Evolutionary conservation across 176 grass and related monocot genomes (phyloP).

Genomic region (Luzula sylvatica): DNA sequence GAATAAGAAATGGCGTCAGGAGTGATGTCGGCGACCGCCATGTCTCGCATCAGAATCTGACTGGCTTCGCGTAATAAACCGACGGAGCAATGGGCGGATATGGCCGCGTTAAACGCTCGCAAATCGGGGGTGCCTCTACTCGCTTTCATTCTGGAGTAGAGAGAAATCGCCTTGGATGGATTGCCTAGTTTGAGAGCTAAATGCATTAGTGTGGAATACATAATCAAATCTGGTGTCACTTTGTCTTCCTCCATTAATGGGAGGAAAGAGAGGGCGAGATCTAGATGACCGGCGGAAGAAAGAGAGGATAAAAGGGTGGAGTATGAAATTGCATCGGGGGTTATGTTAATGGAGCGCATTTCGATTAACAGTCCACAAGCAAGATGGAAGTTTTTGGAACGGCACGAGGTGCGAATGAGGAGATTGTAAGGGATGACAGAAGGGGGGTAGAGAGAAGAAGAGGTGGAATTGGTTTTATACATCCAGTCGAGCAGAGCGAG

Average conservation of each 20-base stretch:
- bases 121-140: constrained; percentile 54
- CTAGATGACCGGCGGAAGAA: constrained; percentile 53
- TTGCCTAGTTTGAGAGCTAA: constrained; percentile 51
- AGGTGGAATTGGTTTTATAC: constrained; percentile 6
- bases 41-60: constrained; percentile 54
- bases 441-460: constrained; percentile 25
- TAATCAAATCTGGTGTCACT: constrained; percentile 49
- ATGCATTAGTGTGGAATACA: constrained; percentile 80
- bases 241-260: constrained; percentile 70
- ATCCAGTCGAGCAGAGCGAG: constrained; percentile 70
- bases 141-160: constrained; percentile 65
- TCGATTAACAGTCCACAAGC: constrained; percentile 75
- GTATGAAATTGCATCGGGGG: constrained; percentile 71
- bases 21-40: constrained; percentile 39
- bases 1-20: constrained; percentile 76
- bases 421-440: constrained; percentile 70
- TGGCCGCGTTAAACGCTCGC: constrained; percentile 67
- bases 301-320: constrained; percentile 84
- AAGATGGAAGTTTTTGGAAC: constrained; percentile 42
- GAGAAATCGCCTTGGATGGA: constrained; percentile 68
- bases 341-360: constrained; percentile 42
- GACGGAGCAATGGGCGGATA: constrained; percentile 50
- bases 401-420: constrained; percentile 48
- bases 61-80: constrained; percentile 59
- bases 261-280: constrained; percentile 66